Conservation (phyloP, 345 rosid genomes). For the Brassica cretica region DNA sequence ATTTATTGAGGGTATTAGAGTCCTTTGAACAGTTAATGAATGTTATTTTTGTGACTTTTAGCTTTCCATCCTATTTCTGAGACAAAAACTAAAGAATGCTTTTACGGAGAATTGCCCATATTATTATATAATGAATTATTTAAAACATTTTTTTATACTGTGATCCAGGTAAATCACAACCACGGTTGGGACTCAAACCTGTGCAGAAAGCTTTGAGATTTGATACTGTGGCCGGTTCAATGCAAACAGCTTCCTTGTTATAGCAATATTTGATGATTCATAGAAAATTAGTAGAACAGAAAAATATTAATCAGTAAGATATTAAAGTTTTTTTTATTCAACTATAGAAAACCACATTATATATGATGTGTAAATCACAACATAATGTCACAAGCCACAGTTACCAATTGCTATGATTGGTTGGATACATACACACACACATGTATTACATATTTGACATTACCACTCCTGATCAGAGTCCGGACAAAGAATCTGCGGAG, state of each 20-base stretch:
- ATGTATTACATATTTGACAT: slow-evolving; percentile 18
- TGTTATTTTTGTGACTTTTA: no score
- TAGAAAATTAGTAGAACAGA: background rate
- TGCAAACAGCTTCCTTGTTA: background rate
- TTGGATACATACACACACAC: slow-evolving; percentile 1
- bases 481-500: background rate
- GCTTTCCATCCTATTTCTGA: no score
- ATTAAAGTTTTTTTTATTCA: background rate
- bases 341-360: background rate
- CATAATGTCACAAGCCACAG: background rate
- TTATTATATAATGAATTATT: no score
- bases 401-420: background rate
- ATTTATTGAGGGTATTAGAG: no score
- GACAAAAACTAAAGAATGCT: no score
- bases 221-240: slow-evolving; percentile 4
- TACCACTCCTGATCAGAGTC: slow-evolving; percentile 8
- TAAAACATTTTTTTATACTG: no score
- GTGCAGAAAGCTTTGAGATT: slow-evolving; percentile 1
- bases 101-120: no score
- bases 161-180: no score
- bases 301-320: background rate
- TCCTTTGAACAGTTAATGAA: no score
- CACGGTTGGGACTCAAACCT: slow-evolving; percentile 12
- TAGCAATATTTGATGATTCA: background rate
- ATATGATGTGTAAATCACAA: background rate